Evolutionary conservation across 2,329 filamentous ascomycete species (phyloP).

Genomic region (Fusarium sp.): DNA sequence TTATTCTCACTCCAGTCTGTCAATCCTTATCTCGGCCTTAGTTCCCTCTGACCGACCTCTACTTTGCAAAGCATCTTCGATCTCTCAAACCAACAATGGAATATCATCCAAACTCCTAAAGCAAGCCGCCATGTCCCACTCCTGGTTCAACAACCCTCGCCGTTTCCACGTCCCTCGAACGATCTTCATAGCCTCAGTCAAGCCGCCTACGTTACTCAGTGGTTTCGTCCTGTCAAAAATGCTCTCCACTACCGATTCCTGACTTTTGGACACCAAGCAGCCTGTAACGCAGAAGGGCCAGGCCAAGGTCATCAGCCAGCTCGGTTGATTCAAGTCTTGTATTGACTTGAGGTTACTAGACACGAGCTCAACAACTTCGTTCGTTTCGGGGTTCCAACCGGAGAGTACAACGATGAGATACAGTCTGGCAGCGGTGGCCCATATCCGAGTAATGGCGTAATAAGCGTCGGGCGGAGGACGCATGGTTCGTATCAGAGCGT

Average conservation of each 20-base stretch:
- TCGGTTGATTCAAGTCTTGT: neutral
- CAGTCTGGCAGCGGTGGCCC: neutral
- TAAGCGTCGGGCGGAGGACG: neutral
- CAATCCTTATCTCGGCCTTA: too few relatives aligned
- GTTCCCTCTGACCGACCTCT: neutral
- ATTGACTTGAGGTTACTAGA: neutral
- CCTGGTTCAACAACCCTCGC: neutral
- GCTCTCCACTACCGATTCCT: neutral
- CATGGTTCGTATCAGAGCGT: neutral
- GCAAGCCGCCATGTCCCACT: slow-evolving; percentile 28
- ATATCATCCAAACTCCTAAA: slow-evolving; percentile 46
- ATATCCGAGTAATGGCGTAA: neutral
- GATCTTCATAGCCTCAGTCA: slow-evolving; percentile 1
- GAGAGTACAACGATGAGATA: neutral
- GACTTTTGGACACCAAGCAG: neutral
- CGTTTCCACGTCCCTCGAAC: neutral
- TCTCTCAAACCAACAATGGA: neutral
- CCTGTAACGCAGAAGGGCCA: slow-evolving; percentile 22
- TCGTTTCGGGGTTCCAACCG: neutral
- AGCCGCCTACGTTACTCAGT: neutral
- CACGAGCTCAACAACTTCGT: neutral
- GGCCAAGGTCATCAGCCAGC: neutral
- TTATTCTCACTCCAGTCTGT: accelerated
- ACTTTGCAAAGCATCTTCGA: neutral
- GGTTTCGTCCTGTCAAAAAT: neutral